These are phyloP conservation scores for Penicillium freii DNA, from an alignment of 2,329 filamentous ascomycete species.

Conservation along the genomic window DNA sequence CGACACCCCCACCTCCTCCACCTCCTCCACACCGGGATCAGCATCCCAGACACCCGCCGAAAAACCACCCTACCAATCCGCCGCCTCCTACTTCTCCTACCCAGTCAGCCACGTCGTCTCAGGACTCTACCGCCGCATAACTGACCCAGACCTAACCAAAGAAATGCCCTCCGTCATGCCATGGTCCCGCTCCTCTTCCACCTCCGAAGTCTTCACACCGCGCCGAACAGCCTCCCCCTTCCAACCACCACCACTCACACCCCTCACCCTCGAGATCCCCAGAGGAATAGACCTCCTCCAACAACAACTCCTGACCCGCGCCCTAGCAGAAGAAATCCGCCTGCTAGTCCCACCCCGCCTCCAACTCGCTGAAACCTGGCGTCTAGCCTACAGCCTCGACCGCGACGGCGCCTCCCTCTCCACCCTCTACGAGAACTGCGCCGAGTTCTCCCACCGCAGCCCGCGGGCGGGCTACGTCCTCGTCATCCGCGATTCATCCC, in stretches of 20 bases:
- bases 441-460: conserved; percentile 61
- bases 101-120: conserved; percentile 56
- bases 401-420: conserved; percentile 84
- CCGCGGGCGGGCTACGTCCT: conserved; percentile 82
- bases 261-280: conserved; percentile 59
- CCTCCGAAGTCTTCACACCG: conserved; percentile 41
- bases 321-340: conserved; percentile 88
- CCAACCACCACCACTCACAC: conserved; percentile 83
- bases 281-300: conserved; percentile 58
- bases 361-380: conserved; percentile 85
- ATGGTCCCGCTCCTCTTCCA: conserved; percentile 43
- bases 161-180: conserved; percentile 22
- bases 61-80: conserved; percentile 32
- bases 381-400: conserved; percentile 81
- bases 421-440: conserved; percentile 80
- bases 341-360: conserved; percentile 82
- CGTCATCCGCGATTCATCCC: conserved; percentile 70
- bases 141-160: conserved; percentile 37
- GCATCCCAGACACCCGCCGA: conserved; percentile 25
- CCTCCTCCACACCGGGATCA: conserved; percentile 23
- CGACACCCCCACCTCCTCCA: conserved; percentile 19
- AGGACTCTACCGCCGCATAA: conserved; percentile 67
- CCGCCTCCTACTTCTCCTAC: conserved; percentile 51
- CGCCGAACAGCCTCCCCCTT: conserved; percentile 71
- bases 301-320: conserved; percentile 63